Evolutionary conservation across 768 basidiomycete genomes (phyloP), one percentile per base, ranked within the genome.

Genomic region (Sistotremastrum suecicum): DNA sequence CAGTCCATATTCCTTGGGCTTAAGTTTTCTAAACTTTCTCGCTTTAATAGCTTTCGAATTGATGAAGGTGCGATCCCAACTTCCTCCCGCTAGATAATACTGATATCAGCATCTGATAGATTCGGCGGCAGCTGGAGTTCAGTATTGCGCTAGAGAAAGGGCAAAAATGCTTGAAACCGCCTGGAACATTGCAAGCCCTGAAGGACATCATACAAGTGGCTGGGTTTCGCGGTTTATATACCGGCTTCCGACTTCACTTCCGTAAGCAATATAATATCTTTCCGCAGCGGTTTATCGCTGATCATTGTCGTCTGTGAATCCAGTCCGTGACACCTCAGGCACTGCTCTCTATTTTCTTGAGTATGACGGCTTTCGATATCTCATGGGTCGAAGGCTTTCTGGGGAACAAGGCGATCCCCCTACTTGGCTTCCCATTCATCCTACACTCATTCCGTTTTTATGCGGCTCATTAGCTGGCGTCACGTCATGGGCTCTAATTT

Each of bases 331-430:
- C 60, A 92, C 88, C 30, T 61, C 75, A 40, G 91, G 90, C 41
- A 94, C 92, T 8, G 83, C 82, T 4, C 67, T 95, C 12, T 97
- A 97, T 60, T 97, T 97, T 60, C 72, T 88, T 34, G 89, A 92
- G 58, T 95, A 97, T 58, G 91, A 97, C 57, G 81, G 83, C 11
- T 76, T 94, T 74, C 78, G 91, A 39, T 81, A 89, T 67, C 55
- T 90, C 10, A 67, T 94, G 40, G 92, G 92, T 31, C 72, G 91
- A 52, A 66, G 69, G 41, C 72, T 82, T 43, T 73, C 71, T 32
- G 85, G 86, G 28, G 84, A 86, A 60, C 87, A 91, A 61, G 86
- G 84, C 1, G 64, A 70, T 47, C 79, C 82, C 2, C 86, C 89
- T n/a, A 52, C 76, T 5, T 92, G 90, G 88, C 62, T 91, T 47